A percentile compares a stretch with the other conserved stretches of the same genome.
These are phyloP conservation scores for Fusarium sp. DNA, from an alignment of 2,329 filamentous ascomycete species.

Conservation along the genomic window DNA sequence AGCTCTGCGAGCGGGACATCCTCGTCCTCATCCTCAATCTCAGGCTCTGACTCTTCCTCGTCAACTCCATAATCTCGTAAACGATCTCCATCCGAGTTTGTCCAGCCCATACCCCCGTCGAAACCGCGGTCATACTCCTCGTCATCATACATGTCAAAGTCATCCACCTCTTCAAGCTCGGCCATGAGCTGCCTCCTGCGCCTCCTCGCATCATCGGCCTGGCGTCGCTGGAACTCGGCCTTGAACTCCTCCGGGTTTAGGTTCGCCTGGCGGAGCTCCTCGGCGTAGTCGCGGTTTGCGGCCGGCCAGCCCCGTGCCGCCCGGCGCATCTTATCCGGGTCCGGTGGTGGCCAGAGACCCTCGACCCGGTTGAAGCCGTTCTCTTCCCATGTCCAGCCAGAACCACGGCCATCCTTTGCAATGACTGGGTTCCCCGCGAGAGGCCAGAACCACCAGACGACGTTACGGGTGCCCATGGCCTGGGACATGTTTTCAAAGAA, in stretches of 20 bases:
- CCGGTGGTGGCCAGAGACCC: slow-evolving; percentile 71
- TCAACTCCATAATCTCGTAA: slow-evolving; percentile 84
- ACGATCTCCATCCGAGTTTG: slow-evolving; percentile 79
- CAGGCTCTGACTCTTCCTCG: slow-evolving; percentile 66
- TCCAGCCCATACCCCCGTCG: slow-evolving; percentile 66
- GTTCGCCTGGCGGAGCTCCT: slow-evolving; percentile 49
- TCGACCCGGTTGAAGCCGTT: slow-evolving; percentile 79
- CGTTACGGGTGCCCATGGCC: slow-evolving; percentile 77
- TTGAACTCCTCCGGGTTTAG: slow-evolving; percentile 57
- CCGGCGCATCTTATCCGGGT: slow-evolving; percentile 69
- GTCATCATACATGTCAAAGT: slow-evolving; percentile 67
- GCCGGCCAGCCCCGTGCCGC: slow-evolving; percentile 53
- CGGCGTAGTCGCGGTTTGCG: slow-evolving; percentile 48
- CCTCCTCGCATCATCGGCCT: slow-evolving; percentile 56
- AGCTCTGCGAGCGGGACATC: slow-evolving; percentile 78
- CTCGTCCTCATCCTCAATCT: slow-evolving; percentile 59
- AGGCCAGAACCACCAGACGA: slow-evolving; percentile 76
- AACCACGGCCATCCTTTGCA: slow-evolving; percentile 50
- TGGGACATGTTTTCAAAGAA: slow-evolving; percentile 79
- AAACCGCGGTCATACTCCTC: slow-evolving; percentile 61
- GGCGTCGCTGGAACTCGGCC: slow-evolving; percentile 61
- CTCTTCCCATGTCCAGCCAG: slow-evolving; percentile 73
- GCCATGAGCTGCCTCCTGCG: slow-evolving; percentile 55
- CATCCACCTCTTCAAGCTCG: slow-evolving; percentile 66
- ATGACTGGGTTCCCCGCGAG: slow-evolving; percentile 64